phyloP scores from a whole-genome alignment of 2,329 filamentous ascomycete genomes.

The Alternaria sp. region DNA sequence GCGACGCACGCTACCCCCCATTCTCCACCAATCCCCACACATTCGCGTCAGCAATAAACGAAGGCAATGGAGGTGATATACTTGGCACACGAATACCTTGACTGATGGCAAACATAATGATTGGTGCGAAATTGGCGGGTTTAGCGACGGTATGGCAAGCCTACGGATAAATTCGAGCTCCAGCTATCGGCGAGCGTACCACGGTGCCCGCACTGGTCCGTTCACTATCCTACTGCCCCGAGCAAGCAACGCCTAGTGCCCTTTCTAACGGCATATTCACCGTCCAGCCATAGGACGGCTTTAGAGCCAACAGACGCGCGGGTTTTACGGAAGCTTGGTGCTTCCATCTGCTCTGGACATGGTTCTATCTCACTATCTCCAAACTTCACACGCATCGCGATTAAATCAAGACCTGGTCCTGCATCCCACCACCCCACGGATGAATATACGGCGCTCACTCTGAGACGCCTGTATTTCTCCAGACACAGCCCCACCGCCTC shows the following conservation, averaged over 20 bases:
- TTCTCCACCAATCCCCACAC: conserved; percentile 45
- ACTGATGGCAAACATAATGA: conserved; percentile 20
- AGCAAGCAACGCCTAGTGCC: conserved; percentile 35
- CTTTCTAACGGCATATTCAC: conserved; percentile 48
- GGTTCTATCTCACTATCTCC: conserved; percentile 46
- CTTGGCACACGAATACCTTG: conserved; percentile 30
- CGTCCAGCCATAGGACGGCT: conserved; percentile 51
- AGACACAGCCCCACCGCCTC: conserved; percentile 36
- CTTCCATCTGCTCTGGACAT: conserved; percentile 40
- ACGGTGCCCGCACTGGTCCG: conserved; percentile 33
- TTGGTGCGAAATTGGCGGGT: conserved; percentile 43
- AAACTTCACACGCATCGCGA: conserved; percentile 41
- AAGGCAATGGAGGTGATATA: conserved; percentile 13
- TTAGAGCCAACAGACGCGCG: conserved; percentile 40
- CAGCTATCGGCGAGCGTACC: conserved; percentile 33
- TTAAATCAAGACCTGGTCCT: conserved; percentile 39
- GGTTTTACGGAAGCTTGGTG: conserved; percentile 45
- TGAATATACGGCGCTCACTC: conserved; percentile 31
- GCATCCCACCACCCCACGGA: conserved; percentile 36
- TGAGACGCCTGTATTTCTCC: conserved; percentile 37
- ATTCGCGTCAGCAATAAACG: conserved; percentile 31
- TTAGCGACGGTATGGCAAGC: conserved; percentile 24
- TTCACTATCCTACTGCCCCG: conserved; percentile 35
- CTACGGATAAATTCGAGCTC: conserved; percentile 43
- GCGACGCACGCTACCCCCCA: conserved; percentile 13